Conservation (phyloP, 345 rosid genomes). For the Reutealis trisperma region DNA sequence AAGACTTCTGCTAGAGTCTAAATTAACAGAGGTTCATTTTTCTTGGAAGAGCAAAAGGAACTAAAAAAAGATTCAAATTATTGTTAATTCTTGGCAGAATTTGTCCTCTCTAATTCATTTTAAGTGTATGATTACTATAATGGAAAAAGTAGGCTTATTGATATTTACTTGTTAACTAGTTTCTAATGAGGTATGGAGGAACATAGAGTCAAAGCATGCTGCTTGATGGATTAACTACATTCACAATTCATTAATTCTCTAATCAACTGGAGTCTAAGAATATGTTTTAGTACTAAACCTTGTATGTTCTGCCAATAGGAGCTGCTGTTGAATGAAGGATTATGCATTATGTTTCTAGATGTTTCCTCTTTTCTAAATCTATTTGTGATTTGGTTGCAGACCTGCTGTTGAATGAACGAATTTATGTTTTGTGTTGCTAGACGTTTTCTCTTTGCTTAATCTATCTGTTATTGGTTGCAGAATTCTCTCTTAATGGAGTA, state of each 20-base stretch:
- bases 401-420: background rate
- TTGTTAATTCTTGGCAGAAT: background rate
- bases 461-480: constrained; percentile 23
- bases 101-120: background rate
- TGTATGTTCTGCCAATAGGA: background rate
- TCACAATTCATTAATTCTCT: background rate
- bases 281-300: background rate
- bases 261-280: background rate
- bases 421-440: background rate
- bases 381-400: constrained; percentile 13
- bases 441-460: background rate
- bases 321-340: background rate
- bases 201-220: background rate
- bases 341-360: background rate
- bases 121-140: background rate
- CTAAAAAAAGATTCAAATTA: background rate
- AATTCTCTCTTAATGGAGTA: constrained; percentile 18
- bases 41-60: background rate
- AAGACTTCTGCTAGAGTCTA: background rate
- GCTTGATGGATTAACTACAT: background rate
- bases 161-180: background rate
- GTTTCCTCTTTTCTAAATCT: too few species aligned
- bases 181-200: background rate
- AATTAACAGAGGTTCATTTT: background rate
- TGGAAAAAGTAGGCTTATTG: background rate